phyloP scores from a whole-genome alignment of 495 filamentous ascomycete genomes.

The Daldinia grandis region DNA sequence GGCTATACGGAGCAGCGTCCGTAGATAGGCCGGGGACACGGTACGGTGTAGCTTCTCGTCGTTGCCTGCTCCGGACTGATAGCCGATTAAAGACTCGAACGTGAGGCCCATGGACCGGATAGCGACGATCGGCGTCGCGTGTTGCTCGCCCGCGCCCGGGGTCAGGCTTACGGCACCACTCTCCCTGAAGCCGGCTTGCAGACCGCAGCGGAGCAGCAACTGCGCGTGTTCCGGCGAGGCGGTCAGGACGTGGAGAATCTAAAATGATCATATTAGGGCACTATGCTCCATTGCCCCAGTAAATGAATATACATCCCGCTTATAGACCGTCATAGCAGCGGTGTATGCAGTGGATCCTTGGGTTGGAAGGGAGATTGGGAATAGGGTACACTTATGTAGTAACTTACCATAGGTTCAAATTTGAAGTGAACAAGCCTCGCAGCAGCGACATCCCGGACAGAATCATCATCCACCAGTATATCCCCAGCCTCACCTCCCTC shows the following conservation, averaged over 20 bases:
- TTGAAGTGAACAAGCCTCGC: conserved; percentile 82
- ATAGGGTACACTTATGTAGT: conserved; percentile 38
- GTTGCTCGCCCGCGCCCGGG: conserved; percentile 50
- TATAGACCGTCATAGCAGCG: neutral
- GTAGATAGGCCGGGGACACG: conserved; percentile 67
- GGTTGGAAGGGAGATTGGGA: too few species aligned
- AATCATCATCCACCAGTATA: conserved; percentile 14
- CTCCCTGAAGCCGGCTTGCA: conserved; percentile 87
- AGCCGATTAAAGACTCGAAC: conserved; percentile 81
- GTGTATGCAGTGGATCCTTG: neutral
- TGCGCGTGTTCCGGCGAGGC: conserved; percentile 77
- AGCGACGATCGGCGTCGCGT: conserved; percentile 74
- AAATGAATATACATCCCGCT: neutral
- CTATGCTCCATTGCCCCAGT: neutral
- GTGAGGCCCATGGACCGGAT: conserved; percentile 80
- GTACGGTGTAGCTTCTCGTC: conserved; percentile 47
- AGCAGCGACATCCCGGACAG: conserved; percentile 27
- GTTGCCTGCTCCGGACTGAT: conserved; percentile 47
- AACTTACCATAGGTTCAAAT: conserved; percentile 96
- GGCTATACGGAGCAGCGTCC: conserved; percentile 69
- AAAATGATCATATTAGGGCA: neutral
- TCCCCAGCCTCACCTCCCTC: conserved; percentile 21
- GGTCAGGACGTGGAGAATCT: conserved; percentile 90
- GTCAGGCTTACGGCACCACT: conserved; percentile 71
- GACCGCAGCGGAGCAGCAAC: conserved; percentile 71